phyloP scores from a whole-genome alignment of 2,329 filamentous ascomycete genomes.

The Tolypocladium endophyticum region DNA sequence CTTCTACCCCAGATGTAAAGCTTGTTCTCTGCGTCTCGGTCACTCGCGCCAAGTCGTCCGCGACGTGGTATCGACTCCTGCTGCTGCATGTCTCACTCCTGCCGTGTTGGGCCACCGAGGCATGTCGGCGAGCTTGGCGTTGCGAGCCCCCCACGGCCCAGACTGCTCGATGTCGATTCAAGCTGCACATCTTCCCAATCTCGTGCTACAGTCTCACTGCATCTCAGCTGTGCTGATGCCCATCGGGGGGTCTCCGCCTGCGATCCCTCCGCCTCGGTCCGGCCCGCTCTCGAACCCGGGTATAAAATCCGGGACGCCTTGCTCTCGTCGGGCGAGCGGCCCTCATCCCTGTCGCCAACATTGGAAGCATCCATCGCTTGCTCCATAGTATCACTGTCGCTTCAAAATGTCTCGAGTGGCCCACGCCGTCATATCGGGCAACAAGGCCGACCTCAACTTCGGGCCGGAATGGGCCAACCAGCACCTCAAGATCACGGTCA shows the following conservation, averaged over 20 bases:
- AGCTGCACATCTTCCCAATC: background rate
- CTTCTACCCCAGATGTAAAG: too few relatives aligned
- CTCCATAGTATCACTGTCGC: background rate
- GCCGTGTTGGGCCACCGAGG: background rate
- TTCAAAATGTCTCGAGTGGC: background rate
- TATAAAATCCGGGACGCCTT: too few relatives aligned
- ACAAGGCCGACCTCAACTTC: background rate
- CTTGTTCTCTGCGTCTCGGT: background rate
- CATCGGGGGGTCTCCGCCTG: background rate
- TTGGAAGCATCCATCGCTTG: background rate
- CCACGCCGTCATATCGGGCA: background rate
- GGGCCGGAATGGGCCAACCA: background rate
- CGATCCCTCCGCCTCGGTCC: background rate
- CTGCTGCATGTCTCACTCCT: background rate
- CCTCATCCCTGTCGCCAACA: too few relatives aligned
- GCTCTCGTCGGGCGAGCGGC: background rate
- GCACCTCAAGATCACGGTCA: background rate
- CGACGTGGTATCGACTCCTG: background rate
- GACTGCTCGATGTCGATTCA: background rate
- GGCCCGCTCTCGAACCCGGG: background rate
- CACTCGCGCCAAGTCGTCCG: background rate
- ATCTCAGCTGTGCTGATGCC: background rate
- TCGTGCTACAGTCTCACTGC: background rate
- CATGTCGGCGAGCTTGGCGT: background rate
- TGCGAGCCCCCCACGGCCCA: too few relatives aligned